These are phyloP conservation scores for Lasiodiplodia gonubiensis DNA, from an alignment of 2,329 filamentous ascomycete species.

Conservation along the genomic window DNA sequence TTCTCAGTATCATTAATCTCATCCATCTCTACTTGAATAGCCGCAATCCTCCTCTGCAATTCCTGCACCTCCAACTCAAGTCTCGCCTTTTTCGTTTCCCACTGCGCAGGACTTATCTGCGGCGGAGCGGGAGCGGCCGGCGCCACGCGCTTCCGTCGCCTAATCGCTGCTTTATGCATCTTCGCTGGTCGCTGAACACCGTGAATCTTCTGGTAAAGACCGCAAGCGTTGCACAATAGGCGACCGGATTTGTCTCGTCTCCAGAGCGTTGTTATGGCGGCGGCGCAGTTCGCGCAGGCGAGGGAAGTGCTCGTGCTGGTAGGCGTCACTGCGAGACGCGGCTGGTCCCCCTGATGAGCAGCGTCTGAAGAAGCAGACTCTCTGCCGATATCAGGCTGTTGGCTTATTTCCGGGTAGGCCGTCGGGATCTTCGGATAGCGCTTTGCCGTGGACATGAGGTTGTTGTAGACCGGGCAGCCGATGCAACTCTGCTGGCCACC, in stretches of 20 bases:
- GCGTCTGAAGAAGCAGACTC: neutral
- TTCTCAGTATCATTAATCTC: too few relatives aligned
- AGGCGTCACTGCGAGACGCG: neutral
- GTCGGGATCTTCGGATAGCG: conserved; percentile 57
- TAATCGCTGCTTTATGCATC: neutral
- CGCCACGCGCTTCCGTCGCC: neutral
- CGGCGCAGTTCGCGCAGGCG: conserved; percentile 97
- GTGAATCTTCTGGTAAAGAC: neutral
- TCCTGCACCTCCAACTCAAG: neutral
- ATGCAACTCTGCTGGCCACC: conserved; percentile 94
- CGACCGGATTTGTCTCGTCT: conserved; percentile 90
- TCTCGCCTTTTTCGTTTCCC: neutral
- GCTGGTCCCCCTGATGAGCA: neutral
- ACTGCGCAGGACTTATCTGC: neutral
- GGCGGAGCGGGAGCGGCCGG: neutral
- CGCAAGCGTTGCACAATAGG: conserved; percentile 95
- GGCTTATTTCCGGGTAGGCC: neutral
- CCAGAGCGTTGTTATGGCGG: conserved; percentile 96
- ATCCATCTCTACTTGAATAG: neutral
- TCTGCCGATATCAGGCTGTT: neutral
- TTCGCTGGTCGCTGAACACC: neutral
- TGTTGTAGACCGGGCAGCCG: conserved; percentile 96
- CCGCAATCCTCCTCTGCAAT: neutral
- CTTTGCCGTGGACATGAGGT: conserved; percentile 83
- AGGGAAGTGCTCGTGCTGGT: neutral